Percentiles rank a stretch among this genome's conserved stretches.
phyloP scores from a whole-genome alignment of 2,329 filamentous ascomycete genomes.

The Claviceps capensis region DNA sequence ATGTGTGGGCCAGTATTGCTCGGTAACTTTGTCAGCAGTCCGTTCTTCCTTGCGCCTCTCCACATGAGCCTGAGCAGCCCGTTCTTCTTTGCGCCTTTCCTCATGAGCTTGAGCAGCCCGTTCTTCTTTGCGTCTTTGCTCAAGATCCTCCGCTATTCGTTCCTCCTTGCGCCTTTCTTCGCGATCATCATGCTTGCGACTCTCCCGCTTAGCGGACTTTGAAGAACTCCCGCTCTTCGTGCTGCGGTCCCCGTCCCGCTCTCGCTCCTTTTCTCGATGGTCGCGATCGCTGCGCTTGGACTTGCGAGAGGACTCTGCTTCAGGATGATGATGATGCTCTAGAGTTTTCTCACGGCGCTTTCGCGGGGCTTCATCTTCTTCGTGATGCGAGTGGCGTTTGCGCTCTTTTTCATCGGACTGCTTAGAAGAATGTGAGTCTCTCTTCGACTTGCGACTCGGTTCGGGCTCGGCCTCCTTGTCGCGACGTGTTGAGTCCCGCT shows the following conservation, averaged over 20 bases:
- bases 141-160: slow-evolving; percentile 8
- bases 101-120: slow-evolving; percentile 7
- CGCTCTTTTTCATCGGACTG: slow-evolving; percentile 16
- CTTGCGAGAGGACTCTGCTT: slow-evolving; percentile 10
- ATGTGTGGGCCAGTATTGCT: slow-evolving; percentile 3
- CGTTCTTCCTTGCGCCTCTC: slow-evolving; percentile 12
- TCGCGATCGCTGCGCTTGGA: slow-evolving; percentile 13
- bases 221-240: slow-evolving; percentile 12
- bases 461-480: slow-evolving; percentile 11
- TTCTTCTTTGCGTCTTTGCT: slow-evolving; percentile 9
- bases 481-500: slow-evolving; percentile 11
- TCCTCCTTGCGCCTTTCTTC: slow-evolving; percentile 15
- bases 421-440: slow-evolving; percentile 16
- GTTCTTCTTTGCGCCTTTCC: slow-evolving; percentile 6
- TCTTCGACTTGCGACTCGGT: slow-evolving; percentile 14
- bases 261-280: slow-evolving; percentile 14
- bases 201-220: slow-evolving; percentile 12
- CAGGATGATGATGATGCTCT: slow-evolving; percentile 10
- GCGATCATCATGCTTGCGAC: slow-evolving; percentile 11
- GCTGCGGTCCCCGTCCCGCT: slow-evolving; percentile 16
- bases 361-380: slow-evolving; percentile 18
- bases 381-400: slow-evolving; percentile 17
- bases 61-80: slow-evolving; percentile 7
- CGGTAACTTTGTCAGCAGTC: slow-evolving; percentile 12
- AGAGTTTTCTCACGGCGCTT: slow-evolving; percentile 16